Conservation (phyloP, 2,329 filamentous ascomycete genomes). For the Canariomyces notabilis region DNA sequence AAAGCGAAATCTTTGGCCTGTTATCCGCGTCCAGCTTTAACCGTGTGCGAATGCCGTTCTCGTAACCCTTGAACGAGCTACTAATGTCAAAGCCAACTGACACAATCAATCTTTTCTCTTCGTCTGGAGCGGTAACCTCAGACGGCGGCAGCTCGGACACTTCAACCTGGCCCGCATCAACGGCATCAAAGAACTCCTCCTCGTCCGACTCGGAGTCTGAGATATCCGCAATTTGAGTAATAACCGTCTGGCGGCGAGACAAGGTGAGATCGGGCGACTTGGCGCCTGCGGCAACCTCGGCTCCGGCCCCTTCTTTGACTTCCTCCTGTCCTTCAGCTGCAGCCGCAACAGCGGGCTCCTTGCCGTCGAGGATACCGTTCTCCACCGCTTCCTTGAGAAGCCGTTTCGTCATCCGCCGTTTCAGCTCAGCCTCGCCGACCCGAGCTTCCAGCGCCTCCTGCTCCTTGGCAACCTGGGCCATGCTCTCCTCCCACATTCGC, state of each 20-base stretch:
- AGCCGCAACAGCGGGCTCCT: slow-evolving; percentile 30
- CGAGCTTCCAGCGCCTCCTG: slow-evolving; percentile 86
- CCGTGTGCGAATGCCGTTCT: slow-evolving; percentile 73
- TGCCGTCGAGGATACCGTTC: slow-evolving; percentile 35
- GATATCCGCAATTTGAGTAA: slow-evolving; percentile 66
- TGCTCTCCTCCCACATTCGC: slow-evolving; percentile 97
- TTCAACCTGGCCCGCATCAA: slow-evolving; percentile 88
- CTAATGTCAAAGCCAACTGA: slow-evolving; percentile 59
- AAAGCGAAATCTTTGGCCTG: slow-evolving; percentile 87
- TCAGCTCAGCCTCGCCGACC: slow-evolving; percentile 84
- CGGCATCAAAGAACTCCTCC: slow-evolving; percentile 95
- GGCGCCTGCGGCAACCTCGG: slow-evolving; percentile 27
- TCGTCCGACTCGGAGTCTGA: slow-evolving; percentile 80
- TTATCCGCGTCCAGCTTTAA: slow-evolving; percentile 90
- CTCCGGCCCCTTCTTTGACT: slow-evolving; percentile 21
- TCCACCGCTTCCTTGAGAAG: slow-evolving; percentile 82
- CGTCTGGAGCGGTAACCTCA: slow-evolving; percentile 35
- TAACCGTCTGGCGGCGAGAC: slow-evolving; percentile 56
- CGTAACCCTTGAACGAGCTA: slow-evolving; percentile 81
- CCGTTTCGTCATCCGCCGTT: slow-evolving; percentile 82
- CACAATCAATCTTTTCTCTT: slow-evolving; percentile 43
- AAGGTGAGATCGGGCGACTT: slow-evolving; percentile 41
- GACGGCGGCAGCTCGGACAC: slow-evolving; percentile 61
- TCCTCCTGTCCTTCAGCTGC: slow-evolving; percentile 34
- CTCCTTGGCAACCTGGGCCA: slow-evolving; percentile 92